Percentiles rank a stretch among this genome's conserved stretches.
These are phyloP conservation scores for Protomyces arabidopsidicola DNA, from an alignment of 1,139 yeast genomes.

Conservation along the genomic window DNA sequence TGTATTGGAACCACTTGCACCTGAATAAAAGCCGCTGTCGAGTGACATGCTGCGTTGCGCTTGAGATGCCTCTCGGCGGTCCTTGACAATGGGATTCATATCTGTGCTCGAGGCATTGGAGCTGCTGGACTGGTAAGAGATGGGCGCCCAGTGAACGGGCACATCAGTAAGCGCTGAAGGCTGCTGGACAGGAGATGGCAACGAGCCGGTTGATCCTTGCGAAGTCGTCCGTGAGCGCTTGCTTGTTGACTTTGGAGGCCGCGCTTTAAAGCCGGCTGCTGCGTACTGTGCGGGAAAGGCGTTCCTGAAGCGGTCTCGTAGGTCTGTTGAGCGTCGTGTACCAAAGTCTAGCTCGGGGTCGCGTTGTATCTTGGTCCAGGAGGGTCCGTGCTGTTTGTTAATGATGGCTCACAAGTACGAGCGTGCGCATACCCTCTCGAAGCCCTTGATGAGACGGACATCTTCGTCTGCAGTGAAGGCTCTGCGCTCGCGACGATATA, in stretches of 20 bases:
- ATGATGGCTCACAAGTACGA: neutral
- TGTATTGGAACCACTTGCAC: neutral
- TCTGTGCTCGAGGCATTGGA: neutral
- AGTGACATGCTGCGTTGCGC: neutral
- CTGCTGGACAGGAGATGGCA: neutral
- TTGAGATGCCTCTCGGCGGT: neutral
- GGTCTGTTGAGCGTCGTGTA: conserved; percentile 45
- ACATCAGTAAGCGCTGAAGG: neutral
- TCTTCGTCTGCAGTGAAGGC: conserved; percentile 70
- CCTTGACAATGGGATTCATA: neutral
- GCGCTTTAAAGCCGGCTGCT: conserved; percentile 44
- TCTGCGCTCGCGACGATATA: conserved; percentile 45
- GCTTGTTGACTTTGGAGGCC: neutral
- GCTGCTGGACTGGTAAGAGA: neutral
- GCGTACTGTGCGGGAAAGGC: conserved; percentile 46
- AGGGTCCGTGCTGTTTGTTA: conserved; percentile 57
- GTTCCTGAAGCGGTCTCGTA: conserved; percentile 43
- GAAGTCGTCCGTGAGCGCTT: neutral
- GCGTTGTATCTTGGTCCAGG: conserved; percentile 75
- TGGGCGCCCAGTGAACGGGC: neutral
- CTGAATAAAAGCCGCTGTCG: neutral
- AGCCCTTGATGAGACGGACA: conserved; percentile 60
- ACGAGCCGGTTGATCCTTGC: neutral
- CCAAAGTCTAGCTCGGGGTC: conserved; percentile 41
- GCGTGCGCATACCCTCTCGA: conserved; percentile 40